Conservation (phyloP, 148 eudicot genomes). For the Dianthus caryophyllus region DNA sequence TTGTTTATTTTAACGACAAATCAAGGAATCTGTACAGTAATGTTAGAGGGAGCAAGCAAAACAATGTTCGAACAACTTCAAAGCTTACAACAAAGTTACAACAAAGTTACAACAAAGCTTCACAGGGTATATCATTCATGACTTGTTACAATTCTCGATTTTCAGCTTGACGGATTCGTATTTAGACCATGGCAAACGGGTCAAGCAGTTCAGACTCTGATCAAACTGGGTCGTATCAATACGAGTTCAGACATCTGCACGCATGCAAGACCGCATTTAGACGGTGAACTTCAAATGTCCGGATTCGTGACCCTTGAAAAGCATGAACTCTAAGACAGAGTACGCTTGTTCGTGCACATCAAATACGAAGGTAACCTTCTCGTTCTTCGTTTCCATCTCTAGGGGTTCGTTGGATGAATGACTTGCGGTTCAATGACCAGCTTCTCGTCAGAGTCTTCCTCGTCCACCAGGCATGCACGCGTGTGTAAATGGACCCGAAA, state of each 20-base stretch:
- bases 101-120: too few relatives aligned
- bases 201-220: too few relatives aligned
- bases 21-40: too few relatives aligned
- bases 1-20: too few relatives aligned
- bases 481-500: constrained; percentile 52
- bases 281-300: background rate
- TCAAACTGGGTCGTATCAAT: too few relatives aligned
- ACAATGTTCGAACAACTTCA: too few relatives aligned
- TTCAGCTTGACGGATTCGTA: background rate
- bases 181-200: too few relatives aligned
- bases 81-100: too few relatives aligned
- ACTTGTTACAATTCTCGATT: background rate
- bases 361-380: constrained; percentile 72
- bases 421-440: constrained; percentile 62
- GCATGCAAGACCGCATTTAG: background rate
- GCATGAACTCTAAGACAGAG: background rate
- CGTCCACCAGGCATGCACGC: constrained; percentile 56
- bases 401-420: constrained; percentile 39
- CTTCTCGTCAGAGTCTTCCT: constrained; percentile 43
- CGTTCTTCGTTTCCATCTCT: constrained; percentile 31
- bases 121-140: too few relatives aligned
- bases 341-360: constrained; percentile 17
- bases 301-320: background rate
- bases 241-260: too few relatives aligned
- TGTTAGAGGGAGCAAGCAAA: too few relatives aligned